Evolutionary conservation across 768 basidiomycete genomes (phyloP), one percentile per base, ranked within the genome.

Genomic region (Suillus variegatus): DNA sequence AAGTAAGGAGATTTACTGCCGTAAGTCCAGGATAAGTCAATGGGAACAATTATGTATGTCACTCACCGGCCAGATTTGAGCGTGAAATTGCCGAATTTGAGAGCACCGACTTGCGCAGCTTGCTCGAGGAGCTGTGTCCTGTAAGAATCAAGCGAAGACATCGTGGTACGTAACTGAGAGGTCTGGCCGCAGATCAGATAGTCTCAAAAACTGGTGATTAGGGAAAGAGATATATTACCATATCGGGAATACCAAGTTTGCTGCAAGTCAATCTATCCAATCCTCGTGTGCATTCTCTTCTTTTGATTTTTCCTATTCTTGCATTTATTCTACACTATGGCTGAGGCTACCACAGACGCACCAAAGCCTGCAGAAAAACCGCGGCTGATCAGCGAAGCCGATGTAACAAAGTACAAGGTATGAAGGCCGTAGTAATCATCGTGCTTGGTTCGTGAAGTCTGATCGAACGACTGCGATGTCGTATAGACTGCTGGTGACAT

Each of bases 41-140:
- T 51, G 49, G 16, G 57, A 47, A 41, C 44, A 49, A 49, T 58
- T 20, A 32, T 52, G 22, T 2, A 63, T 64, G 60, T 60, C 61
- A 79, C 90, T 69, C 75, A 94, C 93, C 95, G 88, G 68, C 97
- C 97, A 41, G 94, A 95, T 85, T 99, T 99, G 64, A 99, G 85
- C 1, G 90, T 93, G 76, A 97, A 99, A 1, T 88, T 83, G 41
- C 97, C 97, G 72, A 98, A 99, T 73, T 90, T 92, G 65, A 95
- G 86, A 1, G 93, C 93, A 40, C 87, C 88, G 13, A 86, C 85
- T 6, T 82, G 74, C 82, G 92, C 87, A 4, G 89, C 80, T 71
- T 88, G 84, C 65, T 86, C 79, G 66, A 94, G 92, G 61, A 94
- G 82, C 63, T 88, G 85, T 0, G 78, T 79, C 72, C 91, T 89